phyloP scores from a whole-genome alignment of 495 filamentous ascomycete genomes.

The Penicillium riverlandense region DNA sequence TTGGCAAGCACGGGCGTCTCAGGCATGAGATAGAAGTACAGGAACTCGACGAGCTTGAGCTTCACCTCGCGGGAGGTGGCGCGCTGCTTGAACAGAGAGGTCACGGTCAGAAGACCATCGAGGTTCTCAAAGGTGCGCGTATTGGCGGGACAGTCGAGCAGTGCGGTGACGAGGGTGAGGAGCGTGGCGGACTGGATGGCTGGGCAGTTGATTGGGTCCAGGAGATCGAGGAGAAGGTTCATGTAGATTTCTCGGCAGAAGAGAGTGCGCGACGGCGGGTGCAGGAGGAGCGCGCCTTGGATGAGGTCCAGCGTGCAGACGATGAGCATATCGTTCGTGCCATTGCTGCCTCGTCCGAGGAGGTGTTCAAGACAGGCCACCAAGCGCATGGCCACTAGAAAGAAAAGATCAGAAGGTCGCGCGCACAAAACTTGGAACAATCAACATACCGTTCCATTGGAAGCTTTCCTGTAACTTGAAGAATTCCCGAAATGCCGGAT shows the following conservation, averaged over 20 bases:
- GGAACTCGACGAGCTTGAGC: constrained; percentile 85
- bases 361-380: constrained; percentile 83
- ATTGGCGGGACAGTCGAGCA: constrained; percentile 76
- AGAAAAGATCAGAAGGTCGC: background rate
- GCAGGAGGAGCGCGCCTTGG: constrained; percentile 82
- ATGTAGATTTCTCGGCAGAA: constrained; percentile 90
- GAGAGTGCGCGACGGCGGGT: constrained; percentile 83
- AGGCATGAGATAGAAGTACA: constrained; percentile 98
- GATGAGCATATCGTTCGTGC: constrained; percentile 83
- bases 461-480: constrained; percentile 95
- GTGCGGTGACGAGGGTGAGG: constrained; percentile 79
- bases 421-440: background rate
- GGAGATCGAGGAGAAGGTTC: constrained; percentile 92
- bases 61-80: constrained; percentile 82
- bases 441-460: constrained; percentile 77
- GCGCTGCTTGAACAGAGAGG: constrained; percentile 81
- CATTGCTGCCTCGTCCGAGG: constrained; percentile 69
- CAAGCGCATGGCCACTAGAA: constrained; percentile 66
- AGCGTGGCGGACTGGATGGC: constrained; percentile 85
- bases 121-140: constrained; percentile 85
- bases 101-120: constrained; percentile 91
- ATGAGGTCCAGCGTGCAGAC: constrained; percentile 82
- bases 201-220: constrained; percentile 87
- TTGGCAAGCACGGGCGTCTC: constrained; percentile 55
- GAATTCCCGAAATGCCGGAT: constrained; percentile 92